Evolutionary conservation across 129 eudicot genomes (phyloP).

Genomic region (Lactuca sativa): DNA sequence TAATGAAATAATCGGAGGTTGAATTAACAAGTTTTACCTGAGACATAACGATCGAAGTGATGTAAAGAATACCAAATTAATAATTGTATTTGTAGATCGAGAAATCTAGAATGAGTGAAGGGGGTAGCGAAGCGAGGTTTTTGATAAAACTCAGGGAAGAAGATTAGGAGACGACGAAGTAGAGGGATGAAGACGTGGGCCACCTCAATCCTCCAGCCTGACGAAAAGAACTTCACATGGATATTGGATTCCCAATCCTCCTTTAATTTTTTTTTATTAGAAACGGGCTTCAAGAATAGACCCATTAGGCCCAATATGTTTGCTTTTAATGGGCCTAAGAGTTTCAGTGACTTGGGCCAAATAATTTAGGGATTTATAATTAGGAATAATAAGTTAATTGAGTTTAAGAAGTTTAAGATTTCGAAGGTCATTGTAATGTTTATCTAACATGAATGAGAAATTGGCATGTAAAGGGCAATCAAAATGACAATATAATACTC

Average conservation of each 20-base stretch:
- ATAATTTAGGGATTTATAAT: too few relatives aligned
- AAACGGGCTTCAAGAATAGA: neutral
- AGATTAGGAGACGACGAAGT: constrained; percentile 15
- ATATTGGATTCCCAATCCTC: neutral
- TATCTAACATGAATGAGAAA: too few relatives aligned
- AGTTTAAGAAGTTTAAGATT: too few relatives aligned
- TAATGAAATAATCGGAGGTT: neutral
- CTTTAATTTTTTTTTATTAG: neutral
- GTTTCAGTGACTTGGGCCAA: neutral
- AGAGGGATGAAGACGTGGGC: constrained; percentile 40
- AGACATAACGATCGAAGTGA: constrained; percentile 36
- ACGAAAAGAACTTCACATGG: constrained; percentile 26
- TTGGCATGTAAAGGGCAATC: too few relatives aligned
- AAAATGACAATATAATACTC: too few relatives aligned
- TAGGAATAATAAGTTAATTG: too few relatives aligned
- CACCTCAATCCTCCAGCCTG: constrained; percentile 44
- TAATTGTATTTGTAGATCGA: constrained; percentile 17
- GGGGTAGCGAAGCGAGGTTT: constrained; percentile 26
- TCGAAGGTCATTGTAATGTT: too few relatives aligned
- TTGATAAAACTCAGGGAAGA: constrained; percentile 19
- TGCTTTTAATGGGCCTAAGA: constrained; percentile 4
- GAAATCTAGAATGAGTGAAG: neutral
- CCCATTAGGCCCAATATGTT: neutral
- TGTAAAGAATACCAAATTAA: constrained; percentile 6
- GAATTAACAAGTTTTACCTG: constrained; percentile 30